phyloP scores from a whole-genome alignment of 2,329 filamentous ascomycete species.

The Aschersonia sp. region DNA sequence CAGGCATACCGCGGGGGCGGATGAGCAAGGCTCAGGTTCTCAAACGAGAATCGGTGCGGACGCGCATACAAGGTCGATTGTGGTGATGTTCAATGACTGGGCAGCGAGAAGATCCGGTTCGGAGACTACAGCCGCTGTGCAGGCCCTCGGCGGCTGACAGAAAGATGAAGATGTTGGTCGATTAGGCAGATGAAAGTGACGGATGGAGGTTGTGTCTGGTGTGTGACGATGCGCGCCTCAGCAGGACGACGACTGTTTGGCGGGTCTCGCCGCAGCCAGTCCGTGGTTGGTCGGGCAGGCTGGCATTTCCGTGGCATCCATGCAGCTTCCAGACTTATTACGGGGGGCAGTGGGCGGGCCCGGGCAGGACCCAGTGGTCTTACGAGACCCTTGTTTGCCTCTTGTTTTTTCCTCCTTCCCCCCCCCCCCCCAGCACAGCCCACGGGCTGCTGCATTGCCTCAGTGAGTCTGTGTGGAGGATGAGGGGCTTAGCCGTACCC shows the following conservation, averaged over 20 bases:
- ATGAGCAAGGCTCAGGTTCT: slow-evolving; percentile 19
- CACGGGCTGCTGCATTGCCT: no score
- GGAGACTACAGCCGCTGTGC: no score
- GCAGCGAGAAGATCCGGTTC: background rate
- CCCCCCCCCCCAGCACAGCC: no score
- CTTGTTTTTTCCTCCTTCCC: no score
- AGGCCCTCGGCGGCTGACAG: background rate
- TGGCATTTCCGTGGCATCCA: no score
- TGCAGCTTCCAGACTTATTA: no score
- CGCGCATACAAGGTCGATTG: slow-evolving; percentile 18
- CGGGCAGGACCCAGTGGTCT: no score
- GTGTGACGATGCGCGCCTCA: background rate
- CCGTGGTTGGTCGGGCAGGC: background rate
- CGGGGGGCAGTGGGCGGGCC: no score
- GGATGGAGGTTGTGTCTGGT: background rate
- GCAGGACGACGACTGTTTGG: background rate
- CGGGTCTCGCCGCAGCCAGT: background rate
- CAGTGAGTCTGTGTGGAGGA: no score
- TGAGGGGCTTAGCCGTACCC: no score
- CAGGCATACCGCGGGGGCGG: slow-evolving; percentile 40
- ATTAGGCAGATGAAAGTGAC: background rate
- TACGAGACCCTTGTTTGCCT: no score
- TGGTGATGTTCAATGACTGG: background rate
- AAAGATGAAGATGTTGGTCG: background rate
- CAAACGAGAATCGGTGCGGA: slow-evolving; percentile 11